Conservation (phyloP, 768 basidiomycete genomes). For the Podaxis pistillaris region DNA sequence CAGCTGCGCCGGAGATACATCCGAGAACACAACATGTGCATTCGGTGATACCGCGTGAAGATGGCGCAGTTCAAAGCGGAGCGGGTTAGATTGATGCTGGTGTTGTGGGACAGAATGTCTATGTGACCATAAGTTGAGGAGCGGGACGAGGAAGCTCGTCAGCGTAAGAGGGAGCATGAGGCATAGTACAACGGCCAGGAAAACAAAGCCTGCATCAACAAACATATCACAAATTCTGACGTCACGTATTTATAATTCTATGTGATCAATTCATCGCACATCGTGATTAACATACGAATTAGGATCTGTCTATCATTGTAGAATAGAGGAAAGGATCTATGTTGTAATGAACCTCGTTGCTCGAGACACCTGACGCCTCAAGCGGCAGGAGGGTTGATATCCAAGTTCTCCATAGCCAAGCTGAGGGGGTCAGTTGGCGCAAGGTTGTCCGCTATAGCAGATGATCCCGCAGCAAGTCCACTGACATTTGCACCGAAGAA, state of each 20-base stretch:
- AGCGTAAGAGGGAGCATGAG: slow-evolving; percentile 47
- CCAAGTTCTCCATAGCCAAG: slow-evolving; percentile 61
- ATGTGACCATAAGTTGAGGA: slow-evolving; percentile 29
- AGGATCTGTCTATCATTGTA: not conserved
- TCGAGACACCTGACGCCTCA: not conserved
- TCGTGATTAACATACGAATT: not conserved
- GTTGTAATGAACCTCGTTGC: not conserved
- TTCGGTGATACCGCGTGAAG: slow-evolving; percentile 53
- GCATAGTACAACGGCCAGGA: slow-evolving; percentile 29
- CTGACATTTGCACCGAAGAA: slow-evolving; percentile 65
- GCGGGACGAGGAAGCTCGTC: slow-evolving; percentile 46
- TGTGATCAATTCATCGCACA: not conserved
- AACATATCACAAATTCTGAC: not conserved
- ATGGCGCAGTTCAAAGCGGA: slow-evolving; percentile 60
- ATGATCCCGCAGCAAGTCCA: slow-evolving; percentile 29
- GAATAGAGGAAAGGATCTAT: not conserved
- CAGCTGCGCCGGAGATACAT: slow-evolving; percentile 27
- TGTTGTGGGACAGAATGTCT: slow-evolving; percentile 12
- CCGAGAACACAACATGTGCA: slow-evolving; percentile 54
- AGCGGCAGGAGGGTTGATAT: slow-evolving; percentile 22
- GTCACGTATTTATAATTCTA: slow-evolving; percentile 1
- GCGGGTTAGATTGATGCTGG: slow-evolving; percentile 14
- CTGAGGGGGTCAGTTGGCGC: slow-evolving; percentile 55
- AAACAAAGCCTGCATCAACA: not conserved
- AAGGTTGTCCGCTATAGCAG: slow-evolving; percentile 34